Conservation (phyloP, 768 basidiomycete species). For the Tricholoma terreum region DNA sequence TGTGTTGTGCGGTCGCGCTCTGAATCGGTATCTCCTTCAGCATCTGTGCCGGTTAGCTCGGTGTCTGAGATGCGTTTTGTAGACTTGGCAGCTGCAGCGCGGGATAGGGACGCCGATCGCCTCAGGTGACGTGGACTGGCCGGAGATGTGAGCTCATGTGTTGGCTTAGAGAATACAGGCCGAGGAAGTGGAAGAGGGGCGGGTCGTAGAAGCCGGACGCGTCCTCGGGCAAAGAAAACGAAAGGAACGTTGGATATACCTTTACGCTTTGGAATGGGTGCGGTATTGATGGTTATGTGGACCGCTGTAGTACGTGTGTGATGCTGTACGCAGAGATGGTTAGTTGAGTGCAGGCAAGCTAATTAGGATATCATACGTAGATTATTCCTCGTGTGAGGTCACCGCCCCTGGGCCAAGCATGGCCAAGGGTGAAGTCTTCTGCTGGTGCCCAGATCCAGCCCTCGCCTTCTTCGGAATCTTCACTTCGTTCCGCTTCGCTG, state of each 20-base stretch:
- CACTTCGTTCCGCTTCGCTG: slow-evolving; percentile 21
- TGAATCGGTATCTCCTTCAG: slow-evolving; percentile 21
- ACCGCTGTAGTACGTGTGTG: slow-evolving; percentile 50
- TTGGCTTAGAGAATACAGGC: slow-evolving; percentile 17
- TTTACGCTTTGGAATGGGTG: slow-evolving; percentile 47
- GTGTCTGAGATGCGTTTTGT: neutral
- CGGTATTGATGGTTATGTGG: slow-evolving; percentile 62
- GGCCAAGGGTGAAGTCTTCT: slow-evolving; percentile 57
- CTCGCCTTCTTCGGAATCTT: slow-evolving; percentile 32
- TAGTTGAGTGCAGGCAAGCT: neutral
- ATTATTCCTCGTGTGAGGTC: slow-evolving; percentile 47
- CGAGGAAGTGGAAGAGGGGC: slow-evolving; percentile 14
- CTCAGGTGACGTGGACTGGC: neutral
- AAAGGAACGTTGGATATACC: slow-evolving; percentile 61
- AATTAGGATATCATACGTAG: slow-evolving; percentile 47
- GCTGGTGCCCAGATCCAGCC: slow-evolving; percentile 70
- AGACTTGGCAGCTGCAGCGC: too few species aligned
- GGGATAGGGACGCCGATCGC: neutral
- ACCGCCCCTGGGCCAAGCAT: slow-evolving; percentile 55
- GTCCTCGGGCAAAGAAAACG: slow-evolving; percentile 54
- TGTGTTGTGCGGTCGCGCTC: slow-evolving; percentile 7
- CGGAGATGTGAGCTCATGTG: slow-evolving; percentile 12
- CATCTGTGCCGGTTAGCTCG: slow-evolving; percentile 1
- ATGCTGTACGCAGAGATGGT: slow-evolving; percentile 35
- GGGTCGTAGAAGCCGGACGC: slow-evolving; percentile 33